Conservation (phyloP, 352 stramenopile genomes). For the Globisporangium radiosum region DNA sequence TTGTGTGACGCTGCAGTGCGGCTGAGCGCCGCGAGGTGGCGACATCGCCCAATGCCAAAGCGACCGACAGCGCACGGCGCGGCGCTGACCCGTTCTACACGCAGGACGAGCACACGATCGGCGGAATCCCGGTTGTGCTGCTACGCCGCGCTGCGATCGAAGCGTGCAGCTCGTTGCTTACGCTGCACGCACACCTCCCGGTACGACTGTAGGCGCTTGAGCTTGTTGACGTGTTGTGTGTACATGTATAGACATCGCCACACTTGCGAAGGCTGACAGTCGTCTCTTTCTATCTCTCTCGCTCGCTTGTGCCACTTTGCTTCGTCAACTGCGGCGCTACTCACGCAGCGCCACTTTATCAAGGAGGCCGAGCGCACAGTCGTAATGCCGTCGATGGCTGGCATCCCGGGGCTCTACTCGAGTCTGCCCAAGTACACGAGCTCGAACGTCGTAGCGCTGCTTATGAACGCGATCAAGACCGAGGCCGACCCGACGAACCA, state of each 20-base stretch:
- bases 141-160: constrained; percentile 73
- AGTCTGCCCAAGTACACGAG: constrained; percentile 77
- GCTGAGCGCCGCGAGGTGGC: constrained; percentile 26
- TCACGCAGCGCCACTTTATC: constrained; percentile 46
- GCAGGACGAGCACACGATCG: constrained; percentile 61
- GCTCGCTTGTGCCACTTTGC: too few relatives aligned
- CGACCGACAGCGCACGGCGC: constrained; percentile 24
- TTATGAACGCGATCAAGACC: constrained; percentile 79
- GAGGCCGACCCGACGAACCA: constrained; percentile 83
- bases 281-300: background rate
- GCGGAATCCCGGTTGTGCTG: constrained; percentile 66
- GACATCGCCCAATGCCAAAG: constrained; percentile 26
- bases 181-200: constrained; percentile 72
- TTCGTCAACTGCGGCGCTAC: background rate
- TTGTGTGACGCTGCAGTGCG: constrained; percentile 13
- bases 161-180: constrained; percentile 75
- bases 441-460: constrained; percentile 76
- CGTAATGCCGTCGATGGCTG: constrained; percentile 53
- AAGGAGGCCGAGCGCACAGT: constrained; percentile 76
- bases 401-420: constrained; percentile 69
- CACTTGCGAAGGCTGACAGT: background rate
- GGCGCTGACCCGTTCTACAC: constrained; percentile 39
- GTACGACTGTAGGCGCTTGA: constrained; percentile 15
- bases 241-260: too few relatives aligned
- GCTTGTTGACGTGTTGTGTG: too few relatives aligned